phyloP scores from a whole-genome alignment of 2,329 filamentous ascomycete species.

The Fusarium cyanostomum region DNA sequence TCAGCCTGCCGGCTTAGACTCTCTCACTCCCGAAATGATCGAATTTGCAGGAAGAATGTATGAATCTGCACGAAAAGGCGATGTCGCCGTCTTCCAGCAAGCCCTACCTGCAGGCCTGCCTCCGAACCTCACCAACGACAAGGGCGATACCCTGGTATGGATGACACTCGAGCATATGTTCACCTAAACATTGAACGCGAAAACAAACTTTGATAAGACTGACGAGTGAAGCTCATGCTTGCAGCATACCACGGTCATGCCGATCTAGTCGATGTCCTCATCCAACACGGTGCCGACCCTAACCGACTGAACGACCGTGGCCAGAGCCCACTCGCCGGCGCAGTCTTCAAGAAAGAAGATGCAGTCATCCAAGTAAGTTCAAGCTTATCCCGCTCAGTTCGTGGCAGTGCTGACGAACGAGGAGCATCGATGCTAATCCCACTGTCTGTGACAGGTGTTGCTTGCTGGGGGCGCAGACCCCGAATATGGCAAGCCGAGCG shows the following conservation, averaged over 20 bases:
- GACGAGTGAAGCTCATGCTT: conserved; percentile 69
- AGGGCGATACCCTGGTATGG: conserved; percentile 73
- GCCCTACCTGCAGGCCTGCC: conserved; percentile 73
- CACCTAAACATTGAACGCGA: background rate
- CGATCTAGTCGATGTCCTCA: conserved; percentile 66
- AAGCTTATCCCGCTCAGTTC: too few species aligned
- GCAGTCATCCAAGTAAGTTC: conserved; percentile 65
- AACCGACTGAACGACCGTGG: conserved; percentile 74
- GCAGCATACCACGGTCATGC: conserved; percentile 75
- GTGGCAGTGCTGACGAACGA: background rate
- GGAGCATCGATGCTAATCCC: background rate
- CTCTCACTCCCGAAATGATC: conserved; percentile 70
- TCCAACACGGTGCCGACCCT: conserved; percentile 71
- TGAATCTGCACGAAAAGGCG: conserved; percentile 70
- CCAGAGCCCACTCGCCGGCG: conserved; percentile 75
- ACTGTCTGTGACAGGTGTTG: conserved; percentile 48
- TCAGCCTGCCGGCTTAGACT: conserved; percentile 14
- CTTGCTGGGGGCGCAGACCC: conserved; percentile 65
- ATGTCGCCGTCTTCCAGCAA: conserved; percentile 66
- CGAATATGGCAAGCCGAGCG: conserved; percentile 60
- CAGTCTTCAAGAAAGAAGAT: conserved; percentile 76
- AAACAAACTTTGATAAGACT: background rate
- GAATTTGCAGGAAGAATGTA: conserved; percentile 74
- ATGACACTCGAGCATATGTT: conserved; percentile 26
- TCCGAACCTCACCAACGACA: conserved; percentile 75